phyloP scores from a whole-genome alignment of 345 rosid species.

The Acer saccharum region DNA sequence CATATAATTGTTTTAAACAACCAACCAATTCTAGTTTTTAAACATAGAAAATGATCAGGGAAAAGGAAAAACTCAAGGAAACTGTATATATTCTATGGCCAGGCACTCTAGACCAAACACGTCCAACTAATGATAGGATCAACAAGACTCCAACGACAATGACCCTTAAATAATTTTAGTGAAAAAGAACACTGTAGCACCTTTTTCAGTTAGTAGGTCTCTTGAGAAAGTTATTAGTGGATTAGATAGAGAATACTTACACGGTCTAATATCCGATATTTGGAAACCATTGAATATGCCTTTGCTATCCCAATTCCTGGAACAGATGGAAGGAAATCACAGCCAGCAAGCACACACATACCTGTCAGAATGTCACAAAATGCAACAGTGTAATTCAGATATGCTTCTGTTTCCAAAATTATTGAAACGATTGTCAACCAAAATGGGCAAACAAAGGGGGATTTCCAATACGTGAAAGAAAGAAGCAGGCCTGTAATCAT shows the following conservation, averaged over 20 bases:
- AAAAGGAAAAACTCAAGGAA: not conserved
- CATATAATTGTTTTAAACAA: not conserved
- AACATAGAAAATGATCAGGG: not conserved
- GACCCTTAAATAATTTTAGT: not conserved
- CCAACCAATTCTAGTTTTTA: not conserved
- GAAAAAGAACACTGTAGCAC: not conserved
- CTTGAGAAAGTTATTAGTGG: not conserved
- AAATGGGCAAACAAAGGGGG: not conserved
- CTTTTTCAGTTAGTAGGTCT: not conserved
- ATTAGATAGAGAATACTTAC: slow-evolving; percentile 46
- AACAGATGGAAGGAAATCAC: slow-evolving; percentile 91
- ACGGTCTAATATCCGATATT: slow-evolving; percentile 72
- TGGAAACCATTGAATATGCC: slow-evolving; percentile 70
- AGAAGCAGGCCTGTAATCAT: not conserved
- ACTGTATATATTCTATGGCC: not conserved
- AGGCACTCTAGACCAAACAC: slow-evolving; percentile 3
- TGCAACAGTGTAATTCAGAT: not conserved
- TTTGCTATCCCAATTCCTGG: slow-evolving; percentile 85
- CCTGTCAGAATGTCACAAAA: slow-evolving; percentile 44
- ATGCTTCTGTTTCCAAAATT: not conserved
- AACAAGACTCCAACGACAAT: not conserved
- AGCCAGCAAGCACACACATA: slow-evolving; percentile 92
- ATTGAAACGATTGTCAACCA: slow-evolving; percentile 2
- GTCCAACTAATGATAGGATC: not conserved
- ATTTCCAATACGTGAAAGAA: not conserved